A percentile compares a stretch with the other conserved stretches of the same genome.
phyloP scores from a whole-genome alignment of 139 green algal genomes.

The Tetratostichococcus sp. region DNA sequence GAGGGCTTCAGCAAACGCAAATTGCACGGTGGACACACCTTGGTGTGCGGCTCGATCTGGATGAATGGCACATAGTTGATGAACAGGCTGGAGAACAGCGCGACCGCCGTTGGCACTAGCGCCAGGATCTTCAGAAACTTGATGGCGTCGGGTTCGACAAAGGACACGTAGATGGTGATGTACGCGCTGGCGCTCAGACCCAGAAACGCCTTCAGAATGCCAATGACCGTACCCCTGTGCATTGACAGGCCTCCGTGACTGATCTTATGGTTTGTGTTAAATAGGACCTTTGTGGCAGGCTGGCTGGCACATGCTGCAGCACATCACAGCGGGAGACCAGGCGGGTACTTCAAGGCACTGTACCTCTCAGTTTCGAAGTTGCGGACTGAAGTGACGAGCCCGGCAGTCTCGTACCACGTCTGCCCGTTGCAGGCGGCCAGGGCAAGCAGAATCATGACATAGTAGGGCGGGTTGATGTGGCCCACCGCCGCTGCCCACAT shows the following conservation, averaged over 20 bases:
- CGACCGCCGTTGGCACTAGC: slow-evolving; percentile 22
- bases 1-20: no score
- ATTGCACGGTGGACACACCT: no score
- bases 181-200: slow-evolving; percentile 47
- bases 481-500: background rate
- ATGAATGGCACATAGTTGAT: slow-evolving; percentile 56
- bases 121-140: slow-evolving; percentile 58
- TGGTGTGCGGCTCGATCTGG: slow-evolving; percentile 27
- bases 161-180: slow-evolving; percentile 46
- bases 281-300: no score
- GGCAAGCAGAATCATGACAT: slow-evolving; percentile 17
- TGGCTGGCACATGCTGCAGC: no score
- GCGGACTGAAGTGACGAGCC: slow-evolving; percentile 64
- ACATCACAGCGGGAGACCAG: background rate
- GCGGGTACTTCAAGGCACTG: background rate
- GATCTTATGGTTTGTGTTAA: no score
- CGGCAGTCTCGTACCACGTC: slow-evolving; percentile 63
- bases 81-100: slow-evolving; percentile 22
- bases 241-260: background rate
- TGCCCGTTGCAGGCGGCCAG: slow-evolving; percentile 47
- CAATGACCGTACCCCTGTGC: slow-evolving; percentile 67
- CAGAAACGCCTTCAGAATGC: slow-evolving; percentile 66
- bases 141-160: slow-evolving; percentile 27
- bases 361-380: slow-evolving; percentile 63
- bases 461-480: slow-evolving; percentile 13